These are phyloP conservation scores for Amniculicola lignicola DNA, from an alignment of 495 filamentous ascomycete species.

Conservation along the genomic window DNA sequence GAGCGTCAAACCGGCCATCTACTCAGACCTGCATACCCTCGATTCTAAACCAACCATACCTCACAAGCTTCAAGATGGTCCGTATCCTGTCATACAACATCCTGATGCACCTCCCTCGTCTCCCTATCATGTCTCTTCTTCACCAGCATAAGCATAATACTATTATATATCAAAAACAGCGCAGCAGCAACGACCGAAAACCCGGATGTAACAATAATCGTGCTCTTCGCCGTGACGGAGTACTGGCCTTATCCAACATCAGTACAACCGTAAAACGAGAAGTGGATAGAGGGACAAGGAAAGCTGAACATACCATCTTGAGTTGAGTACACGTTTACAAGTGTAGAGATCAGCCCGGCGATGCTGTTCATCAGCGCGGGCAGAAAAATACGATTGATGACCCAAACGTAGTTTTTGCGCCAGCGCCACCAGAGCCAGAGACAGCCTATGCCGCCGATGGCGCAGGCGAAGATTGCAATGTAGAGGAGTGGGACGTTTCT, in stretches of 20 bases:
- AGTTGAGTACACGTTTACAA: slow-evolving; percentile 50
- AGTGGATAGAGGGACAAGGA: neutral
- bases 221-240: slow-evolving; percentile 45
- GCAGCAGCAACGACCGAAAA: slow-evolving; percentile 14
- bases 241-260: slow-evolving; percentile 10
- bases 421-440: slow-evolving; percentile 33
- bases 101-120: slow-evolving; percentile 12
- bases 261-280: neutral
- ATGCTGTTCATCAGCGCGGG: slow-evolving; percentile 43
- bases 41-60: no score
- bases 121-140: slow-evolving; percentile 30
- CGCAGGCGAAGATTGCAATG: slow-evolving; percentile 15
- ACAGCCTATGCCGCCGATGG: slow-evolving; percentile 10
- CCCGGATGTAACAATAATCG: slow-evolving; percentile 35
- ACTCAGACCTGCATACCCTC: no score
- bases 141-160: slow-evolving; percentile 36
- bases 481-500: slow-evolving; percentile 16
- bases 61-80: no score
- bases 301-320: slow-evolving; percentile 45
- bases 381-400: slow-evolving; percentile 46
- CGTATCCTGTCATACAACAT: neutral
- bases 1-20: no score
- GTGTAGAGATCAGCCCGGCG: slow-evolving; percentile 50
- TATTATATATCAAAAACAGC: slow-evolving; percentile 44
- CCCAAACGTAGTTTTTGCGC: slow-evolving; percentile 47